Evolutionary conservation across 2,329 filamentous ascomycete genomes (phyloP).

Genomic region (Beauveria rudraprayagi): DNA sequence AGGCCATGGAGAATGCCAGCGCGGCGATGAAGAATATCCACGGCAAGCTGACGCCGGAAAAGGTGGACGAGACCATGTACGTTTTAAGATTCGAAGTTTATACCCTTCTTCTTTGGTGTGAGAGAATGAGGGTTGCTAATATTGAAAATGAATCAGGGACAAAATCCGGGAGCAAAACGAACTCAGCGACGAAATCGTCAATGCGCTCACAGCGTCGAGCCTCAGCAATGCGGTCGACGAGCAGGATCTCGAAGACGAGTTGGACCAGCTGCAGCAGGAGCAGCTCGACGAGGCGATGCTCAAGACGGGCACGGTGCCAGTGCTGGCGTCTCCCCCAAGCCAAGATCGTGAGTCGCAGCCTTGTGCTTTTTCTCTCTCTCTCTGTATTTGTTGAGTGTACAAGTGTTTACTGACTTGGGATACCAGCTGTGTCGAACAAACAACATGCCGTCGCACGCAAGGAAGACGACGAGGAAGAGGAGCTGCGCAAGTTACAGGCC

Average conservation of each 20-base stretch:
- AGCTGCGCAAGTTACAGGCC: slow-evolving; percentile 84
- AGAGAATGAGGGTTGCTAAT: slow-evolving; percentile 21
- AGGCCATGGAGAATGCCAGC: slow-evolving; percentile 87
- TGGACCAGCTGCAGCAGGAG: slow-evolving; percentile 85
- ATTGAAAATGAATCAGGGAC: slow-evolving; percentile 51
- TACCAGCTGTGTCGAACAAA: slow-evolving; percentile 19
- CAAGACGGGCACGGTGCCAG: slow-evolving; percentile 75
- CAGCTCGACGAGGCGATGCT: slow-evolving; percentile 90
- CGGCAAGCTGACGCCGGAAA: slow-evolving; percentile 80
- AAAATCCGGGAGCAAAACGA: slow-evolving; percentile 84
- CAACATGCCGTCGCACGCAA: slow-evolving; percentile 29
- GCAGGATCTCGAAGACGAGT: slow-evolving; percentile 73
- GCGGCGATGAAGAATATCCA: slow-evolving; percentile 92
- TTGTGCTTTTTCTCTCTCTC: slow-evolving; percentile 16
- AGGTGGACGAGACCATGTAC: slow-evolving; percentile 92
- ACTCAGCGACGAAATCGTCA: slow-evolving; percentile 86
- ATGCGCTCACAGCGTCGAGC: slow-evolving; percentile 67
- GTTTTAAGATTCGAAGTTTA: slow-evolving; percentile 25
- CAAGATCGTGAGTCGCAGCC: slow-evolving; percentile 59
- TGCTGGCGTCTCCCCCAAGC: slow-evolving; percentile 69
- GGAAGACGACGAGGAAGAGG: slow-evolving; percentile 93
- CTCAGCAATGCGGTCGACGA: slow-evolving; percentile 71
- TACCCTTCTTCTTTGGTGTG: no score
- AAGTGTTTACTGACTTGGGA: neutral
- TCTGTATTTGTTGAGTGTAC: neutral